A percentile compares a stretch with the other conserved stretches of the same genome.
Evolutionary conservation across 1,139 yeast species (phyloP).

Genomic region (Pichia kudriavzevii): DNA sequence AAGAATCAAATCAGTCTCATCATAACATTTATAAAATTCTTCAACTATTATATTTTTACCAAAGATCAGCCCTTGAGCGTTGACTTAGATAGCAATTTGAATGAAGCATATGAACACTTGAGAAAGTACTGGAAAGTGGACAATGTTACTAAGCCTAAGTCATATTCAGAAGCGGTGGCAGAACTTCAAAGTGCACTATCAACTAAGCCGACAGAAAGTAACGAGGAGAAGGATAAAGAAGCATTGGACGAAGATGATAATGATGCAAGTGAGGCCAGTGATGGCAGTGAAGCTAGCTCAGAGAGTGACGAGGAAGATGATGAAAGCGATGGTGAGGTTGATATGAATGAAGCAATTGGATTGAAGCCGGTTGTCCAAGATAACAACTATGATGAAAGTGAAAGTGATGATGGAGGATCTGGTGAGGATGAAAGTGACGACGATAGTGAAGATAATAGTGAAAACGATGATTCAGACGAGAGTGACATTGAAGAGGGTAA

Average conservation of each 20-base stretch:
- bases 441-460: constrained; percentile 14
- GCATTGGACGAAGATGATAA: constrained; percentile 8
- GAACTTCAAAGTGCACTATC: constrained; percentile 30
- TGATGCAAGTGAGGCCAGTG: constrained; percentile 10
- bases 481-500: constrained; percentile 22
- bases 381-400: constrained; percentile 10
- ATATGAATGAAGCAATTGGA: constrained; percentile 9
- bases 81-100: constrained; percentile 53
- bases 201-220: background rate
- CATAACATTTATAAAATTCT: constrained; percentile 42
- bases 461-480: constrained; percentile 23
- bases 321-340: constrained; percentile 8
- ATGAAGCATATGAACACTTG: constrained; percentile 34
- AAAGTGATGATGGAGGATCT: constrained; percentile 22
- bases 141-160: constrained; percentile 33
- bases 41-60: constrained; percentile 68
- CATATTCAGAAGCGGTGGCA: constrained; percentile 36
- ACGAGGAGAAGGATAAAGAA: constrained; percentile 5
- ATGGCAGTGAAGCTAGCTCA: constrained; percentile 20
- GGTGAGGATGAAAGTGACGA: constrained; percentile 20
- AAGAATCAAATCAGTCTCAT: constrained; percentile 4
- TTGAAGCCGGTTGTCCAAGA: background rate
- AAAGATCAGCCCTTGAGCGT: constrained; percentile 60
- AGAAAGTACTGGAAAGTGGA: constrained; percentile 18
- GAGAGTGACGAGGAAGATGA: constrained; percentile 11